A percentile compares a stretch with the other conserved stretches of the same genome.
phyloP scores from a whole-genome alignment of 331 rosid species.

The Dryas integrifolia region DNA sequence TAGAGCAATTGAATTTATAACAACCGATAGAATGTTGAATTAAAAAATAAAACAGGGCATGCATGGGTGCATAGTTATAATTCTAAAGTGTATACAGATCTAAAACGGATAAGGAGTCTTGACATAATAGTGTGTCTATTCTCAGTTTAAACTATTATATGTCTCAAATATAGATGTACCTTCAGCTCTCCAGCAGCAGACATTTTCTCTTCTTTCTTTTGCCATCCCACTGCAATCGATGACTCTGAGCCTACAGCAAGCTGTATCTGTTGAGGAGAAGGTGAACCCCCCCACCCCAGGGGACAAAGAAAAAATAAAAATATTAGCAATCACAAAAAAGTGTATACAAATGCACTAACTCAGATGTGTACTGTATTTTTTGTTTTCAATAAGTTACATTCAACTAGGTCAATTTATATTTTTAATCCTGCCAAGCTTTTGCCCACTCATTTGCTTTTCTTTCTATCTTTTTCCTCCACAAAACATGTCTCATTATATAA shows the following conservation, averaged over 20 bases:
- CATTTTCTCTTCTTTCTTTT: constrained; percentile 64
- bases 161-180: constrained; percentile 48
- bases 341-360: background rate
- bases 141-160: background rate
- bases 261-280: constrained; percentile 56
- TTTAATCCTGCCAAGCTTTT: background rate
- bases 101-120: background rate
- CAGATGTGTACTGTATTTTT: background rate
- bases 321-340: constrained; percentile 4
- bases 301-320: background rate
- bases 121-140: background rate
- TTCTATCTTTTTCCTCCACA: background rate
- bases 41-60: background rate
- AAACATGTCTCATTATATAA: background rate
- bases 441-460: constrained; percentile 6
- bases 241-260: constrained; percentile 78
- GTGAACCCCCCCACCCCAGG: background rate
- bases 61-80: background rate
- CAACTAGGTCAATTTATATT: constrained; percentile 11
- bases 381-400: background rate
- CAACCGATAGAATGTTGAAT: background rate
- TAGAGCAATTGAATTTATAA: background rate
- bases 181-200: constrained; percentile 84
- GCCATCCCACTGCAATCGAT: constrained; percentile 85
- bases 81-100: background rate